These are phyloP conservation scores for Pseudogymnoascus pannorum DNA, from an alignment of 2,329 filamentous ascomycete genomes.

Conservation along the genomic window DNA sequence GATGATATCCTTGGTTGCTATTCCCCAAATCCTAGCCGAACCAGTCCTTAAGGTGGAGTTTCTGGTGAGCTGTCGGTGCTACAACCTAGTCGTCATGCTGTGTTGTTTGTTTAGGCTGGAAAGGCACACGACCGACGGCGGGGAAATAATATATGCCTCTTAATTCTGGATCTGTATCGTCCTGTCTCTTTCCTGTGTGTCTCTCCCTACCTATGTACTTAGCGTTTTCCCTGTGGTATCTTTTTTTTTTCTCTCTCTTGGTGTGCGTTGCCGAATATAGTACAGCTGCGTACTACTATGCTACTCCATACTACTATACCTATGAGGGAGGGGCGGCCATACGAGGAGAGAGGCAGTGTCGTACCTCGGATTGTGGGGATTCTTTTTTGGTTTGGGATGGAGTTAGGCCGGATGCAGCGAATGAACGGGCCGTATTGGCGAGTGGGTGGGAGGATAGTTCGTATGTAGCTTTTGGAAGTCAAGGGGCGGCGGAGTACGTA, in stretches of 20 bases:
- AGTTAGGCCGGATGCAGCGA: not conserved
- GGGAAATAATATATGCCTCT: not conserved
- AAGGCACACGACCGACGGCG: not conserved
- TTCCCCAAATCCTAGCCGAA: not conserved
- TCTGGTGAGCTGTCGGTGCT: not conserved
- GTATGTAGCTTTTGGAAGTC: not conserved
- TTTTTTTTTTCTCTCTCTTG: not conserved
- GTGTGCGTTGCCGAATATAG: not conserved
- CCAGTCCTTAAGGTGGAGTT: not conserved
- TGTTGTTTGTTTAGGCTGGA: not conserved
- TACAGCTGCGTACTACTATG: not conserved
- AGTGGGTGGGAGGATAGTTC: not conserved
- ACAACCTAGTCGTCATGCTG: not conserved
- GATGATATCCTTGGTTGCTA: too few relatives aligned
- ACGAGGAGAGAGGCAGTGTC: not conserved
- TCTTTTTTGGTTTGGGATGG: not conserved
- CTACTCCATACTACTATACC: not conserved
- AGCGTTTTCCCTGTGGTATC: not conserved
- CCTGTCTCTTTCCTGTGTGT: not conserved
- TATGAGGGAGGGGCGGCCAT: not conserved
- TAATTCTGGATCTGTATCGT: not conserved
- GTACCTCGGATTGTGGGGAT: not conserved
- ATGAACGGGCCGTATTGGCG: not conserved
- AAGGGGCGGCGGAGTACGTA: not conserved
- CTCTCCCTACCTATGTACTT: not conserved